Conservation (phyloP, 2,329 filamentous ascomycete genomes). For the Fusarium brevicatenulatum region DNA sequence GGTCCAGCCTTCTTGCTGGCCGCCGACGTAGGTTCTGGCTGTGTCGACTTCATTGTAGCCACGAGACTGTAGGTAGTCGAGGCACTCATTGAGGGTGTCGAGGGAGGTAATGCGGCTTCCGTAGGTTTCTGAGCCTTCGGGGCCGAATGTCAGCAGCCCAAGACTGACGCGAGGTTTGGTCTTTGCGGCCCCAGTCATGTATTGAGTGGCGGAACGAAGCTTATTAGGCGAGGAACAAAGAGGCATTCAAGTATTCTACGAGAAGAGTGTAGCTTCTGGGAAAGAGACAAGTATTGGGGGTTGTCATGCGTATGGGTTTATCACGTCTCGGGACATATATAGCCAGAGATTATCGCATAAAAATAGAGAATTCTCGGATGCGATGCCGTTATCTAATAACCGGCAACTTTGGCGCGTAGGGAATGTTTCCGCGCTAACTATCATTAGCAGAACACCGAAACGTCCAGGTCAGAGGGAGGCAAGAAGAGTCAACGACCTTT, state of each 20-base stretch:
- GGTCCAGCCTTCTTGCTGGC: conserved; percentile 73
- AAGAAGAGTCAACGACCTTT: too few relatives aligned
- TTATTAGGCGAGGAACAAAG: not conserved
- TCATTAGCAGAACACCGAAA: not conserved
- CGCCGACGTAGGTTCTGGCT: conserved; percentile 72
- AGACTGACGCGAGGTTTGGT: conserved; percentile 6
- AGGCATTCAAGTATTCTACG: not conserved
- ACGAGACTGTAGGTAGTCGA: not conserved
- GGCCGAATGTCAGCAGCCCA: conserved; percentile 16
- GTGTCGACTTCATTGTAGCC: conserved; percentile 76
- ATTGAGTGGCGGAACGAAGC: too few relatives aligned
- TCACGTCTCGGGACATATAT: not conserved
- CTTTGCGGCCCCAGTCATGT: not conserved
- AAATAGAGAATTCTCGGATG: too few relatives aligned
- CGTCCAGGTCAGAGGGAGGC: not conserved
- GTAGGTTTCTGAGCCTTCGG: not conserved
- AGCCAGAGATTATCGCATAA: not conserved
- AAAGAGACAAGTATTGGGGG: too few relatives aligned
- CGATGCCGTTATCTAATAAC: not conserved
- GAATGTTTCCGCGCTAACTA: not conserved
- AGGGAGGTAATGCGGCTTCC: conserved; percentile 5
- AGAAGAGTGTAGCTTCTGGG: not conserved
- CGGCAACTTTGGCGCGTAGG: not conserved
- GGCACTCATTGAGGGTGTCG: not conserved
- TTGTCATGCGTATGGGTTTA: not conserved